Conservation (phyloP, 2,329 filamentous ascomycete species). For the Aureobasidium sp. region DNA sequence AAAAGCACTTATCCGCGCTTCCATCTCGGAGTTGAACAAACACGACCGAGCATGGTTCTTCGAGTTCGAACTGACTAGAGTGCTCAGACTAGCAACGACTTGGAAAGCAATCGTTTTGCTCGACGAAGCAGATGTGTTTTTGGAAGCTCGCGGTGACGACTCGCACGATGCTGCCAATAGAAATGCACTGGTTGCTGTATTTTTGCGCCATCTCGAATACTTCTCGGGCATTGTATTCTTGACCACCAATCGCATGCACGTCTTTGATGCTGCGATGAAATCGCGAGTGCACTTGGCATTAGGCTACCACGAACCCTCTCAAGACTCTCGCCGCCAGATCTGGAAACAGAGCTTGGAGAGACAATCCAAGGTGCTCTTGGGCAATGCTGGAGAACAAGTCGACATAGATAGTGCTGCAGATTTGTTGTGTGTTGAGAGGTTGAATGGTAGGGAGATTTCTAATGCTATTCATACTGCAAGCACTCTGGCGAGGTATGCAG, state of each 20-base stretch:
- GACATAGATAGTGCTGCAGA: neutral
- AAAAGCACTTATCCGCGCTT: conserved; percentile 9
- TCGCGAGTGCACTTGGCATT: neutral
- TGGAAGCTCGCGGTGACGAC: conserved; percentile 15
- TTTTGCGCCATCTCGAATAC: conserved; percentile 34
- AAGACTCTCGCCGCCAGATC: neutral
- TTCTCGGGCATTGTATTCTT: conserved; percentile 35
- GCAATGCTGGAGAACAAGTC: neutral
- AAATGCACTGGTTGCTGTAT: conserved; percentile 27
- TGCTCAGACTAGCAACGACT: neutral
- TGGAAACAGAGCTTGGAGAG: neutral
- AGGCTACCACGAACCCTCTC: neutral
- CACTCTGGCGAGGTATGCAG: neutral
- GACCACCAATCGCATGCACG: conserved; percentile 30
- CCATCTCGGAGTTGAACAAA: neutral
- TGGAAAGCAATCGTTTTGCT: conserved; percentile 31
- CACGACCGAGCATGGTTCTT: neutral
- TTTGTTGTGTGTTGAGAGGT: neutral
- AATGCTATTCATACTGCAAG: conserved; percentile 7
- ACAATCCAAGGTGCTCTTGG: neutral
- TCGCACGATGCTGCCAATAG: conserved; percentile 13
- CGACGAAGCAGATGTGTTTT: conserved; percentile 36
- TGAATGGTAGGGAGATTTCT: conserved; percentile 3
- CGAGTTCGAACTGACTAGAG: neutral
- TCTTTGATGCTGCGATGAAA: conserved; percentile 9